A percentile compares a stretch with the other conserved stretches of the same genome.
Conservation (phyloP, 805 yeast species). For the Lipomyces starkeyi region DNA sequence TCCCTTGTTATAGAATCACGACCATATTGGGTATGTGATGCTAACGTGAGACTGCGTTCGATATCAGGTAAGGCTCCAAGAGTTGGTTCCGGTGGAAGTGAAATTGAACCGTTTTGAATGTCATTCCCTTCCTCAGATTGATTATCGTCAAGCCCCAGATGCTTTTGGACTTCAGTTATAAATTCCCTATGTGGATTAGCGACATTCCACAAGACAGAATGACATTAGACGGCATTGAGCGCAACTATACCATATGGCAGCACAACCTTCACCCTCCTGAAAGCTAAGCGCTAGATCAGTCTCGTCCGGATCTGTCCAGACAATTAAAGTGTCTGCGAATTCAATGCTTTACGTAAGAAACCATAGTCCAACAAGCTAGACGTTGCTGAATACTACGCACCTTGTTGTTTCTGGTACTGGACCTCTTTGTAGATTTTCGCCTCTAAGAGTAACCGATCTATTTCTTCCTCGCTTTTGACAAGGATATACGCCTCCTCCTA, state of each 20-base stretch:
- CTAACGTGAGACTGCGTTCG: slow-evolving; percentile 62
- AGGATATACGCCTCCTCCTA: slow-evolving; percentile 57
- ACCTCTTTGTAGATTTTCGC: slow-evolving; percentile 73
- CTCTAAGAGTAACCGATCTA: slow-evolving; percentile 63
- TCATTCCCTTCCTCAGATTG: slow-evolving; percentile 65
- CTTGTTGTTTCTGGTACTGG: slow-evolving; percentile 88
- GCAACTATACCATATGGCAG: slow-evolving; percentile 59
- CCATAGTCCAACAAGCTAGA: neutral
- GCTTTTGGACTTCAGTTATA: slow-evolving; percentile 37
- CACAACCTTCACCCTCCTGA: slow-evolving; percentile 91
- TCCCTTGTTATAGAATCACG: slow-evolving; percentile 64
- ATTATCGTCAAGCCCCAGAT: slow-evolving; percentile 37
- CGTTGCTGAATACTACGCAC: slow-evolving; percentile 11
- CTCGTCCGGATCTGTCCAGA: slow-evolving; percentile 83
- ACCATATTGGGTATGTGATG: slow-evolving; percentile 66
- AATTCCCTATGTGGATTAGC: slow-evolving; percentile 54
- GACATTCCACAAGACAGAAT: slow-evolving; percentile 44
- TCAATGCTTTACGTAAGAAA: neutral
- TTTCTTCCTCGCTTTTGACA: slow-evolving; percentile 73
- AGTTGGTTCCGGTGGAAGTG: slow-evolving; percentile 66
- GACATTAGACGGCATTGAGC: neutral
- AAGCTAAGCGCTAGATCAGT: slow-evolving; percentile 76
- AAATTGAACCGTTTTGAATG: slow-evolving; percentile 78
- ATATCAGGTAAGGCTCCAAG: slow-evolving; percentile 59
- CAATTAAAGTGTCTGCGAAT: slow-evolving; percentile 78